Percentiles rank a stretch among this genome's conserved stretches.
Conservation (phyloP, 192 early-diverging fungal species). For the Spizellomyces punctatus region DNA sequence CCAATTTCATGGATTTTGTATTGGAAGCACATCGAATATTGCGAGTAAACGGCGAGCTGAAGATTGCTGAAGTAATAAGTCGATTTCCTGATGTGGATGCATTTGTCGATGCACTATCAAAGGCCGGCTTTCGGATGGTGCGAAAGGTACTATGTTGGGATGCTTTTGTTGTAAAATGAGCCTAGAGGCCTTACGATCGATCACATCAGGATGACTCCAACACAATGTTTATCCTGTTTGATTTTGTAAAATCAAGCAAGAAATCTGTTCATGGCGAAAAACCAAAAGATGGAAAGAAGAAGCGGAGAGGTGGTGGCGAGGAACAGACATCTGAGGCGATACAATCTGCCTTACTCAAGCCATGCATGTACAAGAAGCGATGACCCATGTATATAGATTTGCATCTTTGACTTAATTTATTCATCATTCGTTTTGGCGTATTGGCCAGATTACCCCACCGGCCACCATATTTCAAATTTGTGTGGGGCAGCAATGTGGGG, state of each 20-base stretch:
- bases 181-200: not conserved
- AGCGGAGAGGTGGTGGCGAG: not conserved
- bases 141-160: slow-evolving; percentile 51
- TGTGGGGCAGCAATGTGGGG: not conserved
- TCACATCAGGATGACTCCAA: slow-evolving; percentile 66
- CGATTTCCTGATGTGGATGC: slow-evolving; percentile 78
- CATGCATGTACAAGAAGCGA: slow-evolving; percentile 63
- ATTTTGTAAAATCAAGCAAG: slow-evolving; percentile 64
- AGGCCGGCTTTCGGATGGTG: slow-evolving; percentile 75
- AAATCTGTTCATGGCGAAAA: not conserved
- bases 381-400: slow-evolving; percentile 5
- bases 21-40: slow-evolving; percentile 86
- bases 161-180: not conserved
- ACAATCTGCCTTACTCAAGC: slow-evolving; percentile 46
- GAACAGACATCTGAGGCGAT: slow-evolving; percentile 33
- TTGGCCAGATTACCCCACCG: not conserved
- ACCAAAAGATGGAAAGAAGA: not conserved
- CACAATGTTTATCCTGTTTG: slow-evolving; percentile 95
- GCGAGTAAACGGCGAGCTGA: slow-evolving; percentile 77
- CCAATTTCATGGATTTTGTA: slow-evolving; percentile 90
- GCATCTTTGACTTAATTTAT: not conserved
- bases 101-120: slow-evolving; percentile 73
- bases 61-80: slow-evolving; percentile 93
- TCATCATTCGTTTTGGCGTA: not conserved
- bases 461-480: not conserved